Base-by-base conservation (phyloP, 2,329 filamentous ascomycete species). In the Bipolaris zeicola region DNA sequence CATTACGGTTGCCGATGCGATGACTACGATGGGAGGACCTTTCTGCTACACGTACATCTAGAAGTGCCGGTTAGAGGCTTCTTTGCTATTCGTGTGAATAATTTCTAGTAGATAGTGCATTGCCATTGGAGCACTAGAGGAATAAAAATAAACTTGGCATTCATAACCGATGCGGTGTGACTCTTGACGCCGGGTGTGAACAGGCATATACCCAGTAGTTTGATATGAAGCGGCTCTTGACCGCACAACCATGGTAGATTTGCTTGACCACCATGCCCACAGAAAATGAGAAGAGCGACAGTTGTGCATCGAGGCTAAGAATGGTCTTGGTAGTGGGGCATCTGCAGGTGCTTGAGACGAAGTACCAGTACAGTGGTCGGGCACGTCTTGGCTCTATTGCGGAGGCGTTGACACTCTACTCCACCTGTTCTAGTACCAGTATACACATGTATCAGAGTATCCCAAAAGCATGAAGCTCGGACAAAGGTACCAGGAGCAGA, bases 11-110 rank as follows among this genome's bases (percentile, higher is more conserved):
- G 65, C 62, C 6, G 75, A 79, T 44, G 60, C 78, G 11, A 76
- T 81, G 73, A 79, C 73, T 43, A 80, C 79, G 0, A 73, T 77
- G 26, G 75, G 58, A n/a, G 79, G 79, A 2, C 77, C 76, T n/a
- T 80, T 81, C 60, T 81, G 79, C 63, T 81, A 81, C 58, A 71
- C 78, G 3, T 81, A 81, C 59, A 58, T 72, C 38, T 73, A 63
- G 49, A 58, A 24, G 24, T 16, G 39, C 7, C 5, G n/a, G 10
- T 26, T 31, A 14, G 8, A 36, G 22, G 10, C 2, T 36, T 8
- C 5, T 41, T 47, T 31, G 24, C 18, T 31, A 44, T 56, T 53
- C 33, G 16, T 54, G 51, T 55, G 57, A 16, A 60, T 50, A 58
- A 33, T 60, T 53, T 34, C 33, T 37, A 18, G 39, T 55, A 43